Evolutionary conservation across 768 basidiomycete species (phyloP).

Genomic region (Scleroderma citrinum): DNA sequence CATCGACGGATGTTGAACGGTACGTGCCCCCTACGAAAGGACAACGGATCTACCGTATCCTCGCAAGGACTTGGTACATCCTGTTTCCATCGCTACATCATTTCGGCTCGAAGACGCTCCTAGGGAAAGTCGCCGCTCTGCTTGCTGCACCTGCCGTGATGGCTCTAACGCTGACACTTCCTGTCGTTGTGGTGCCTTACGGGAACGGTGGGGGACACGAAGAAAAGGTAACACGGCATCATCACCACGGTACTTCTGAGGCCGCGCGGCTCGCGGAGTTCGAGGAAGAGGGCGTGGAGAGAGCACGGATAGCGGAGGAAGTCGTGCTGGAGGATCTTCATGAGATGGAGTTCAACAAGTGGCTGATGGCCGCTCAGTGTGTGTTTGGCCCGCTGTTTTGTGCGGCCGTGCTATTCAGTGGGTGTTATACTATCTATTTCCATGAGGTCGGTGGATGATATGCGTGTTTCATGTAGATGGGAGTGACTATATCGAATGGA

Average conservation of each 20-base stretch:
- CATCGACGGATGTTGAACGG: slow-evolving; percentile 40
- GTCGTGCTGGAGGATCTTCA: slow-evolving; percentile 66
- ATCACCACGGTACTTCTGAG: slow-evolving; percentile 20
- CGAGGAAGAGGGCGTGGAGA: slow-evolving; percentile 70
- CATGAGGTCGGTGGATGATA: neutral
- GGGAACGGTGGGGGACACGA: slow-evolving; percentile 11
- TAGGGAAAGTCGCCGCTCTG: slow-evolving; percentile 67
- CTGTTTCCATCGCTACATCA: slow-evolving; percentile 83
- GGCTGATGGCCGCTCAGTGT: slow-evolving; percentile 83
- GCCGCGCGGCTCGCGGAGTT: slow-evolving; percentile 57
- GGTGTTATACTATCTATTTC: slow-evolving; percentile 29
- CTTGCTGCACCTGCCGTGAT: slow-evolving; percentile 87
- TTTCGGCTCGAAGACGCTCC: slow-evolving; percentile 61
- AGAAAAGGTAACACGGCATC: slow-evolving; percentile 15
- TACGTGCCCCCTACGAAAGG: slow-evolving; percentile 36
- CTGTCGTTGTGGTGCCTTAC: slow-evolving; percentile 75
- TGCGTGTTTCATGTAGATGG: slow-evolving; percentile 33
- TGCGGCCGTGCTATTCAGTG: slow-evolving; percentile 71
- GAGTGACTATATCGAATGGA: slow-evolving; percentile 39
- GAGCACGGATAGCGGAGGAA: slow-evolving; percentile 67
- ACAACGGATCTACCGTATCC: slow-evolving; percentile 30
- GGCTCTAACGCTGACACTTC: slow-evolving; percentile 80
- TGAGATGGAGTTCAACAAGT: slow-evolving; percentile 65
- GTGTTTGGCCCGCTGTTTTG: slow-evolving; percentile 77
- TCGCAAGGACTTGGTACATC: slow-evolving; percentile 46